Evolutionary conservation across 2,329 filamentous ascomycete species (phyloP), one percentile per base, ranked within the genome.

Genomic region (Samsoniella hepiali): DNA sequence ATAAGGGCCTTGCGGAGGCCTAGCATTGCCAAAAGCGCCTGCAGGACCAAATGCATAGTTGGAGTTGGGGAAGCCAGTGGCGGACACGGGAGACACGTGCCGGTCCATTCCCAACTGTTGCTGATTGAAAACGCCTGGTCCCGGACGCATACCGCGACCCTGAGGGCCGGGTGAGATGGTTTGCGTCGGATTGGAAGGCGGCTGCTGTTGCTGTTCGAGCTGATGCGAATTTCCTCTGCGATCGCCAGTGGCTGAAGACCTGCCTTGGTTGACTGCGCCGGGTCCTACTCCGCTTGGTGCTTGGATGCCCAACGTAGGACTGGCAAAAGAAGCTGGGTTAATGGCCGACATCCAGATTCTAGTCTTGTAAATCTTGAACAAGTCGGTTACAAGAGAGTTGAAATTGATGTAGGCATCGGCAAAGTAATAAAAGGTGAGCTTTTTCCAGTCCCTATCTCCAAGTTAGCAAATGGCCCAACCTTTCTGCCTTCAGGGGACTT

Each of bases 321-420:
- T 93, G 31, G 91, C 91, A 75, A 98, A 97, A 0, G 94, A 97
- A 5, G 94, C 95, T 8, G 95, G 95, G 74, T 99, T 99, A 76
- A 99, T 96, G 4, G 95, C 95, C 5, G 94, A 98, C 91, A 99
- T 97, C 95, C 95, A 99, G 71, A 99, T 99, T 69, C 96, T 88
- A 29, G 94, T 97, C 81, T 99, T 99, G 83, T 98, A 99, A 66
- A 98, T 94, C 78, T 98, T 98, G 84, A 98, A 99, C 13, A 99
- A 83, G 73, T 99, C 95, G 0, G 93, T 97, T 60, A 99, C 95
- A 17, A 99, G 86, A 2, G 92, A 91, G 75, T 99, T 99, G 83
- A 99, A 99, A 79, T 98, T 98, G 81, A 99, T 97, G 75, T 99
- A 99, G 0, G 92, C 88, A 72, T 97, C 93, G 61, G 95, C 94